Evolutionary conservation across 1,139 yeast genomes (phyloP), one percentile per base, ranked within the genome.

Genomic region (Tardiomyces blankii): DNA sequence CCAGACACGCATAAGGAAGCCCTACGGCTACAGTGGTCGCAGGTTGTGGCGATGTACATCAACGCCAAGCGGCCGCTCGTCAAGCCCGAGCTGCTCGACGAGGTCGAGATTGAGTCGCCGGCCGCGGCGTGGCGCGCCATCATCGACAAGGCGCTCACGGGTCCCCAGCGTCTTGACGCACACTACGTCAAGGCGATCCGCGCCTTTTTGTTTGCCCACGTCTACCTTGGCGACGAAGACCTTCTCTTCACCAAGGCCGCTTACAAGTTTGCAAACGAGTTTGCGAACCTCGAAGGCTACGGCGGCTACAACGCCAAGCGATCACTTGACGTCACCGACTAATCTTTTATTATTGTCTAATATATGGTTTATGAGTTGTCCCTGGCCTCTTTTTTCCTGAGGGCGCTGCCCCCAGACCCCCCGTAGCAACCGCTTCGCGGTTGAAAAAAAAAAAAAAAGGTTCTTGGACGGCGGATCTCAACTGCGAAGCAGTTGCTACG

Each of bases 111-210:
- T 18, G 19, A 39, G 8, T 46, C 53, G 7, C 43, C 45, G 3
- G 52, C 51, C 13, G 50, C 47, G 2, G 47, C 54, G 2, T 58
- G 59, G 56, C 43, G 50, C 16, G 42, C 45, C 8, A 49, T 58
- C 2, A 50, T 56, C 11, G 46, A 49, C 2, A 42, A 41, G 32
- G 52, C 54, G 13, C 45, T 57, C 14, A 42, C 44, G n/a, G 53
- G 57, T 2, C 49, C 49, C 2, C 40, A 47, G 23, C 44, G 47
- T 13, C 43, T 44, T 42, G 63, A 60, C 40, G 44, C 52, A 9
- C 63, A 59, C 42, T 50, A 50, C 27, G 49, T 56, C 40, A 60
- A 60, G 44, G 62, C 58, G 2, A 51, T 55, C 13, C 44, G 63
- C 18, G 57, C 62, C 2, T 42, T 59, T 40, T 46, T 58, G 42